Conservation (phyloP, 176 grass and related monocot species). For the Puccinellia tenuiflora region DNA sequence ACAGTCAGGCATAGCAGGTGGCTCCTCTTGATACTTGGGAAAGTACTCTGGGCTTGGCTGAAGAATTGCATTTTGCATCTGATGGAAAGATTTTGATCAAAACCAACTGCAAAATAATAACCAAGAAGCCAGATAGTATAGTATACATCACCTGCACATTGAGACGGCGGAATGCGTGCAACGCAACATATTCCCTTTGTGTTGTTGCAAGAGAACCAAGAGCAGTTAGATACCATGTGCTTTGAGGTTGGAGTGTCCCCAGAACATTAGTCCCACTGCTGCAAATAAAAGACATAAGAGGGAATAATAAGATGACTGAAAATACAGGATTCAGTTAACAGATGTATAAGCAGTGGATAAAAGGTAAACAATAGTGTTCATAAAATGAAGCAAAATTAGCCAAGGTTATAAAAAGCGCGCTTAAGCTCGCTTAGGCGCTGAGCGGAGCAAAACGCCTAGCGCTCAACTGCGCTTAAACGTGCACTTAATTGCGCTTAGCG, state of each 20-base stretch:
- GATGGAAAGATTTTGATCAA: constrained; percentile 19
- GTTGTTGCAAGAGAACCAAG: constrained; percentile 90
- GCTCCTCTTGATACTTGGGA: constrained; percentile 80
- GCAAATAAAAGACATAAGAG: background rate
- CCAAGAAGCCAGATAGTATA: background rate
- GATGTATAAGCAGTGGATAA: background rate
- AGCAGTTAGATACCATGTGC: constrained; percentile 59
- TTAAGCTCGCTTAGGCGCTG: too few relatives aligned
- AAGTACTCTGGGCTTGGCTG: constrained; percentile 83
- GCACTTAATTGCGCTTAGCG: too few relatives aligned
- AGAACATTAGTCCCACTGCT: constrained; percentile 53
- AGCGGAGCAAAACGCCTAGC: too few relatives aligned
- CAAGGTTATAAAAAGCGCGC: too few relatives aligned
- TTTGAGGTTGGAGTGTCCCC: constrained; percentile 69
- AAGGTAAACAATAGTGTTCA: background rate
- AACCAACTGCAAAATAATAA: constrained; percentile 1
- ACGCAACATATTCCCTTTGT: constrained; percentile 72
- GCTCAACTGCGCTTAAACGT: too few relatives aligned
- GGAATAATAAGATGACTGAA: background rate
- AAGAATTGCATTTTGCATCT: constrained; percentile 98
- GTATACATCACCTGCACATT: constrained; percentile 46
- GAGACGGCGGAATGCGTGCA: constrained; percentile 78
- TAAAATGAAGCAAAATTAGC: constrained; percentile 5
- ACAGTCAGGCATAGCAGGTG: constrained; percentile 82
- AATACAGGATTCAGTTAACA: constrained; percentile 7